phyloP scores from a whole-genome alignment of 768 basidiomycete species.

The Suillus sp. region DNA sequence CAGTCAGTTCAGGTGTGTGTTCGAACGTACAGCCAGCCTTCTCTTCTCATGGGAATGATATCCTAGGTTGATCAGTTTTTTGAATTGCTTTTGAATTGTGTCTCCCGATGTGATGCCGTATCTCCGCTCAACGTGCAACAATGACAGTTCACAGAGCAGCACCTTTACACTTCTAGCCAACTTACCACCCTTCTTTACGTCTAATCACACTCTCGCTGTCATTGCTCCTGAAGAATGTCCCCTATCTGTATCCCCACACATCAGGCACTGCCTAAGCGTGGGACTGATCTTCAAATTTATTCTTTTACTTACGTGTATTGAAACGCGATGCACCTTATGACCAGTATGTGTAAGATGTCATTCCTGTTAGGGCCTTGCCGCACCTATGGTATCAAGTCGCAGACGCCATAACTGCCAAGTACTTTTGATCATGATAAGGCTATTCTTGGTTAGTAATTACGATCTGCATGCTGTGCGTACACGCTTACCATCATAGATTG shows the following conservation, averaged over 20 bases:
- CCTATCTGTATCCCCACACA: background rate
- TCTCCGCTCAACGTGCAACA: constrained; percentile 57
- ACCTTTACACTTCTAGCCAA: background rate
- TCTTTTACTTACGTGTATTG: background rate
- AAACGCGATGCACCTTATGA: background rate
- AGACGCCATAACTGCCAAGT: background rate
- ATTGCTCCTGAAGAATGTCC: background rate
- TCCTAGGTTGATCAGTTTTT: constrained; percentile 66
- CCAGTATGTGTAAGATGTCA: background rate
- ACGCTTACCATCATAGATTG: background rate
- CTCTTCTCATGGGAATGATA: constrained; percentile 8
- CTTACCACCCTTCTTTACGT: background rate
- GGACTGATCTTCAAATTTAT: too few species aligned
- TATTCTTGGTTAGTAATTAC: background rate
- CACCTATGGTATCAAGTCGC: background rate
- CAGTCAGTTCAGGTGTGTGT: constrained; percentile 61
- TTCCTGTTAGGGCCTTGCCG: background rate
- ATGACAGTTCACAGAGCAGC: constrained; percentile 5
- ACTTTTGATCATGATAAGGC: background rate
- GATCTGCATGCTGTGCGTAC: background rate
- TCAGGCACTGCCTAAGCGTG: background rate
- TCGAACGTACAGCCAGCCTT: background rate
- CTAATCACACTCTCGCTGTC: background rate
- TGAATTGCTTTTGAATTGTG: constrained; percentile 59
- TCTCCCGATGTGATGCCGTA: constrained; percentile 56